Base-by-base conservation (phyloP, 306 rosid species). In the Fragaria vesca region DNA sequence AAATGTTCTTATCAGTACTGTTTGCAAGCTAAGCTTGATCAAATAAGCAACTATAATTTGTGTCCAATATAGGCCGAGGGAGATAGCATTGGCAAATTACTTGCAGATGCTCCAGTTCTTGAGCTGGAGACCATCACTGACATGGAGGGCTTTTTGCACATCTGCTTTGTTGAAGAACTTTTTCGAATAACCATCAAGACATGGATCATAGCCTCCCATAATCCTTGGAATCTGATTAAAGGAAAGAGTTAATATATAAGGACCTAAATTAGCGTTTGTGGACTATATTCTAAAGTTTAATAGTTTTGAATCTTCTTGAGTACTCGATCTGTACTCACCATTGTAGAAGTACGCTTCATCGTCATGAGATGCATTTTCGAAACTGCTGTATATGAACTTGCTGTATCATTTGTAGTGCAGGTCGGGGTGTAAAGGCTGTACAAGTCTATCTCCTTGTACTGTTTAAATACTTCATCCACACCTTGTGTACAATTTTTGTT, bases 91-190 rank as follows among this genome's bases (percentile, higher is more conserved):
- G 36, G 66, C 9, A 60, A 40, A 65, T 90, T 88, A 94, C 98
- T 90, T 91, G 98, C 97, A 94, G 78, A 94, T 91, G 69, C 87
- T 90, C 98, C 98, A 93, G 71, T 90, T 90, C 87, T 78, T 91
- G 2, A 86, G 84, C 18, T 51, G 86, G 30, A 66, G 74, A 18
- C 98, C 97, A 68, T 86, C 90, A 76, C 85, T 87, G 11, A 78
- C 97, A 83, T 94, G 97, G 32, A 94, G 96, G 40, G 97, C 94
- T 82, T 86, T 85, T 73, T 93, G 97, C 66, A 93, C 97, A 81
- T 91, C 94, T 51, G 75, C 84, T 81, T 85, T 87, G 77, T 91
- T 93, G 52, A 88, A 91, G 60, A 86, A 91, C 0, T 85, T 58
- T 70, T 52, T 82, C 1, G 97, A 89, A 76, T 91, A 93, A 0